Evolutionary conservation across 2,329 filamentous ascomycete genomes (phyloP).

Genomic region (Pseudocercospora macadamiae): DNA sequence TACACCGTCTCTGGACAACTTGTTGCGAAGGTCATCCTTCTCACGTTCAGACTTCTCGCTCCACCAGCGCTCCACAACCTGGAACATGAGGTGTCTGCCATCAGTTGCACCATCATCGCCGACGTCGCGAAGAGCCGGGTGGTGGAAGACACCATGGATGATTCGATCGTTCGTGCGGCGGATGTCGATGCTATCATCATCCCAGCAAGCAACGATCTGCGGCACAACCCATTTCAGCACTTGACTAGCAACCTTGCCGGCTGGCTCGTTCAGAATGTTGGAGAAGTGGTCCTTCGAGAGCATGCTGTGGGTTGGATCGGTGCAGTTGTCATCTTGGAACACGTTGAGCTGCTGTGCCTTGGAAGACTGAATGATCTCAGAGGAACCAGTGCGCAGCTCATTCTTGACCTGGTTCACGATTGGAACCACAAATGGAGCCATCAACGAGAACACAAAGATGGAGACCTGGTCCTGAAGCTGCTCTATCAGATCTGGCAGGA

Average conservation of each 20-base stretch:
- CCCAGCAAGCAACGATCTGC: conserved; percentile 85
- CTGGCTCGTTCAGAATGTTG: conserved; percentile 84
- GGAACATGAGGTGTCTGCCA: conserved; percentile 76
- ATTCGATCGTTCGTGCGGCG: conserved; percentile 74
- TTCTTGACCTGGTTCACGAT: conserved; percentile 84
- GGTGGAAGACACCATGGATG: conserved; percentile 80
- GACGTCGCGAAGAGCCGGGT: conserved; percentile 75
- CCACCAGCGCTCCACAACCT: conserved; percentile 86
- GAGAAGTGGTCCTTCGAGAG: conserved; percentile 94
- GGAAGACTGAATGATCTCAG: conserved; percentile 84
- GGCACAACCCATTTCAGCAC: conserved; percentile 83
- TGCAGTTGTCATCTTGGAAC: conserved; percentile 75
- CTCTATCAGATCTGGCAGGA: conserved; percentile 82
- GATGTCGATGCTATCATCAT: conserved; percentile 72
- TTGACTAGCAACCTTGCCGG: conserved; percentile 77
- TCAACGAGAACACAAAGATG: conserved; percentile 86
- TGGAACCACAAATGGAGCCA: conserved; percentile 85
- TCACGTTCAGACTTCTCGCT: conserved; percentile 62
- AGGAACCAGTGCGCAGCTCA: conserved; percentile 82
- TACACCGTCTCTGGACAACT: conserved; percentile 79
- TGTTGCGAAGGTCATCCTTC: conserved; percentile 68
- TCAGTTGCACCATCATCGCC: conserved; percentile 72
- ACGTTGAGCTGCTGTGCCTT: conserved; percentile 83
- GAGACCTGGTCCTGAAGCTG: conserved; percentile 86
- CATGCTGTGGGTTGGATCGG: conserved; percentile 93